These are phyloP conservation scores for Pleurotus ostreatus DNA, from an alignment of 768 basidiomycete species.

Conservation along the genomic window DNA sequence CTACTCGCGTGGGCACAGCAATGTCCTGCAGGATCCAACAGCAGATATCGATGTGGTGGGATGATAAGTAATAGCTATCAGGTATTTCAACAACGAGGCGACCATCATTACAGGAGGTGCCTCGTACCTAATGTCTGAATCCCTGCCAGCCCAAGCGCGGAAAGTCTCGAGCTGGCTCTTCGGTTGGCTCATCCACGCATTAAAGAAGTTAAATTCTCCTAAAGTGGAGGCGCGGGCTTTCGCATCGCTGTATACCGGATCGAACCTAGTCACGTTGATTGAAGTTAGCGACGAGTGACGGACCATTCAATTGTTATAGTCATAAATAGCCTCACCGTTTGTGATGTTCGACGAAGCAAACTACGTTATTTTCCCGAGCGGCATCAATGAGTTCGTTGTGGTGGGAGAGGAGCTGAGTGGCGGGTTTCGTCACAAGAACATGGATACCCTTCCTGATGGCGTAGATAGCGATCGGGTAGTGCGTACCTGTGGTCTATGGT, in stretches of 20 bases:
- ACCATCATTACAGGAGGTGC: neutral
- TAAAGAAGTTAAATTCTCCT: conserved; percentile 95
- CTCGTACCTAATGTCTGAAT: conserved; percentile 80
- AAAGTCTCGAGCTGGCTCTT: conserved; percentile 94
- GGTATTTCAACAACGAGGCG: conserved; percentile 1
- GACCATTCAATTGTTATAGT: neutral
- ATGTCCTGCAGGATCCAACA: conserved; percentile 80
- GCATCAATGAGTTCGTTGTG: conserved; percentile 76
- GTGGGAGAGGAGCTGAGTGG: conserved; percentile 79
- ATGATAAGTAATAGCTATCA: conserved; percentile 85
- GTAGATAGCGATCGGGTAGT: conserved; percentile 80
- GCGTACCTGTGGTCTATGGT: conserved; percentile 51
- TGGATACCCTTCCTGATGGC: conserved; percentile 84
- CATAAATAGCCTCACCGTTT: conserved; percentile 51
- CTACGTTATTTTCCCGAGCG: conserved; percentile 74
- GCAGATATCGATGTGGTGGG: conserved; percentile 89
- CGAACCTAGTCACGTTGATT: conserved; percentile 44
- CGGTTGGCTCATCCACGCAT: conserved; percentile 96
- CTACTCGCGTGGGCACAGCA: conserved; percentile 78
- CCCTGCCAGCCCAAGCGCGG: conserved; percentile 92
- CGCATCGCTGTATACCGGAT: conserved; percentile 92
- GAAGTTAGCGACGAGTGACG: neutral
- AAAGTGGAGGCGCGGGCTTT: conserved; percentile 69
- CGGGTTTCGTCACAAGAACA: conserved; percentile 91
- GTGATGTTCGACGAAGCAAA: conserved; percentile 94